Percentiles rank a stretch among this genome's conserved stretches.
Conservation (phyloP, 768 basidiomycete species). For the Kwoniella dendrophila region DNA sequence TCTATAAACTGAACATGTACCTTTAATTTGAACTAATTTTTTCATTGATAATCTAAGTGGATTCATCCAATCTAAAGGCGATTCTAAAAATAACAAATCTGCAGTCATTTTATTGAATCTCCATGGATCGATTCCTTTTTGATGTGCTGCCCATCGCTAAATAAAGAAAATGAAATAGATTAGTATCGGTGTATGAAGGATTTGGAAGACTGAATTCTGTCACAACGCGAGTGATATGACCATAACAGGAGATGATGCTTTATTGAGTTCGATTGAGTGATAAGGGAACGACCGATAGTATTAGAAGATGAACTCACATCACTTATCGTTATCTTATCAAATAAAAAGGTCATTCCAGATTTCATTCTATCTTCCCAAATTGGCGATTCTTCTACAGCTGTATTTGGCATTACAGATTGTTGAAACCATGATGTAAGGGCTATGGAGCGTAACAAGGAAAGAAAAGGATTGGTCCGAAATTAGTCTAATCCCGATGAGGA, state of each 20-base stretch:
- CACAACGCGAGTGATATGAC: no score
- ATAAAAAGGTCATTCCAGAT: conserved; percentile 31
- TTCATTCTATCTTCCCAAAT: conserved; percentile 35
- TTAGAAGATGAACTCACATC: conserved; percentile 36
- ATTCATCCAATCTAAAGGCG: conserved; percentile 36
- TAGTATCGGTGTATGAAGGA: neutral
- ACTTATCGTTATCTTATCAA: conserved; percentile 36
- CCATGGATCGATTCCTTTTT: conserved; percentile 24
- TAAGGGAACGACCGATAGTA: no score
- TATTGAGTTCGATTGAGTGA: no score
- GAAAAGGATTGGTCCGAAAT: no score
- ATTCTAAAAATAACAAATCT: conserved; percentile 28
- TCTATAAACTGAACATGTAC: conserved; percentile 28
- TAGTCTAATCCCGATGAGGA: no score
- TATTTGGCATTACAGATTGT: conserved; percentile 38
- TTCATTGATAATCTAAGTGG: conserved; percentile 35
- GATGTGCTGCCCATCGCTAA: conserved; percentile 40
- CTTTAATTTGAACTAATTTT: conserved; percentile 14
- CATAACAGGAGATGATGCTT: no score
- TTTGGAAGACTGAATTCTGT: no score
- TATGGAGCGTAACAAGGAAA: neutral
- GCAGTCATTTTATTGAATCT: conserved; percentile 45
- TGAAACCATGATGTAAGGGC: conserved; percentile 43
- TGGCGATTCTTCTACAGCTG: conserved; percentile 36
- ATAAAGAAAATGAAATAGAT: no score